Base-by-base conservation (phyloP, 805 yeast genomes). In the Sugiyamaella boreocaroliniensis region DNA sequence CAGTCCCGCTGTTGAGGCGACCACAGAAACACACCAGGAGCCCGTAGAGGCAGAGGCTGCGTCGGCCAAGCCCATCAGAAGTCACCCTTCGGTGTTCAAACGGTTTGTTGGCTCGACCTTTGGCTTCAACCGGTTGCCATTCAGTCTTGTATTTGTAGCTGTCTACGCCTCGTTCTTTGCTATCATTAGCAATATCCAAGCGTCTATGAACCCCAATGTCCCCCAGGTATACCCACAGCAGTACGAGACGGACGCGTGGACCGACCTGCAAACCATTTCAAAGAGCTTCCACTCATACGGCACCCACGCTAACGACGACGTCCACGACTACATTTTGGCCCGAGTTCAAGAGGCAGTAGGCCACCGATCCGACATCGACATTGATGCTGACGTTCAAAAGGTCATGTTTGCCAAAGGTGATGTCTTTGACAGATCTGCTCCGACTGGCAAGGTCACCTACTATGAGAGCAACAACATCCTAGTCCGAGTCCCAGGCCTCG, bases 401-500 rank as follows among this genome's bases (percentile, higher is more conserved):
- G 71, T 76, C 47, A 70, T 77, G 45, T 74, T 82, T 58, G 71
- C 80, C 48, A 82, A 78, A 54, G 67, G 71, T 7, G 80, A 76
- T 53, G 76, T 74, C 18, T 78, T 77, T 64, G 61, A 70, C 5
- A 56, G 64, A 14, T n/a, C 32, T 11, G 49, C 37, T 12, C 56
- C 58, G 7, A 71, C 67, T 42, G 67, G 72, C 4, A 72, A 81
- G 51, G 75, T 86, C 11, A 71, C 81, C n/a, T 89, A 86, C 69
- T 90, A 79, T 64, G 96, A 90, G 66, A 81, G 92, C 50, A 80
- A 86, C 56, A 90, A 90, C 62, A 71, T 90, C n/a, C 61, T 87
- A 42, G 96, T 83, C 7, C 81, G 85, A 63, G 68, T 90, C 40
- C 76, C 81, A 61, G 97, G 97, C 22, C 64, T 72, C 12, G 71